These are phyloP conservation scores for Hydnum rufescens DNA, from an alignment of 768 basidiomycete genomes.

Conservation along the genomic window DNA sequence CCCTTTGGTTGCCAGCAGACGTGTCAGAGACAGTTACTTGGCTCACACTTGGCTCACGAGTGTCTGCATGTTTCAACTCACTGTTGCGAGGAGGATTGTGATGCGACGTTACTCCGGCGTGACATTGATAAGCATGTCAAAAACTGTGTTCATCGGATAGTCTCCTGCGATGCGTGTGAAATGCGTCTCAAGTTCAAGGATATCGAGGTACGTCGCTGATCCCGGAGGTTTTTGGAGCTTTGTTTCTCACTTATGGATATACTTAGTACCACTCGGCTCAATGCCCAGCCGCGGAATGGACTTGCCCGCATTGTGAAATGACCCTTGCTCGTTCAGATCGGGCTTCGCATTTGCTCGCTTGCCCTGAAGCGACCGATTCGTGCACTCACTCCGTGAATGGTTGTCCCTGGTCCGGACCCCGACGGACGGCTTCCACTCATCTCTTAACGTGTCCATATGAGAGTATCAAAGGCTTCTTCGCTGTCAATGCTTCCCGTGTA, in stretches of 20 bases:
- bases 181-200: conserved; percentile 19
- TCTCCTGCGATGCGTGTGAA: conserved; percentile 25
- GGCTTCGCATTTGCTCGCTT: conserved; percentile 21
- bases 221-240: not conserved
- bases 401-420: conserved; percentile 34
- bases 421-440: conserved; percentile 22
- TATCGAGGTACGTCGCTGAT: conserved; percentile 20
- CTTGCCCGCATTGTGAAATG: conserved; percentile 25
- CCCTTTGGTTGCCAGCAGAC: conserved; percentile 38
- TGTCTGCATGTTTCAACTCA: conserved; percentile 37
- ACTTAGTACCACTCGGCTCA: conserved; percentile 22
- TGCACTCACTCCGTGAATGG: conserved; percentile 32
- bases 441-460: conserved; percentile 34
- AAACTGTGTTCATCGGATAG: conserved; percentile 18
- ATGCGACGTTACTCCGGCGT: conserved; percentile 25
- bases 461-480: conserved; percentile 38
- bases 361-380: conserved; percentile 21
- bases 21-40: conserved; percentile 47
- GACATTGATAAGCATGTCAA: conserved; percentile 27
- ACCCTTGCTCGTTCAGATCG: conserved; percentile 21
- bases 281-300: conserved; percentile 21
- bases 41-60: conserved; percentile 36
- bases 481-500: conserved; percentile 19
- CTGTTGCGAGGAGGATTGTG: conserved; percentile 32
- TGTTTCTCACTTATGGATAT: not conserved